These are phyloP conservation scores for Golovinomyces cichoracearum DNA, from an alignment of 2,329 filamentous ascomycete genomes.

Conservation along the genomic window DNA sequence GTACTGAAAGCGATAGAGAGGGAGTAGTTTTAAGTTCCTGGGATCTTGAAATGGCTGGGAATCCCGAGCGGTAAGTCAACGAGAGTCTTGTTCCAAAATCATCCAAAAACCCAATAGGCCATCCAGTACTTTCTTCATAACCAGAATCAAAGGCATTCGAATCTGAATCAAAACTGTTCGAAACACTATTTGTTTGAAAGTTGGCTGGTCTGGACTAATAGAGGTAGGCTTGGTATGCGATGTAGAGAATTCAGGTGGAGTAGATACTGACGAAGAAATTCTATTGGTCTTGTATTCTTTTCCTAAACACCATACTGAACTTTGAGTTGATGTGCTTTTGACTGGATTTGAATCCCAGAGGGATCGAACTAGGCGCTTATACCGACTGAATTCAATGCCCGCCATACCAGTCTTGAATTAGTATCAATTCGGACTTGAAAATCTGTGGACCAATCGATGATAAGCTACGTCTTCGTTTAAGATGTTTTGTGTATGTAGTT, in stretches of 20 bases:
- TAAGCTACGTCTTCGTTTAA: too few species aligned
- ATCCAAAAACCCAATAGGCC: conserved; percentile 64
- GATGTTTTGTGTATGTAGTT: too few species aligned
- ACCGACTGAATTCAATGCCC: conserved; percentile 48
- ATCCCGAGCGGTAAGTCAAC: conserved; percentile 88
- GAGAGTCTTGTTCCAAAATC: conserved; percentile 86
- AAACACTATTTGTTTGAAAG: conserved; percentile 14
- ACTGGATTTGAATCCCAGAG: conserved; percentile 77
- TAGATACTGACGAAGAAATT: background rate
- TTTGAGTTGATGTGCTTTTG: conserved; percentile 42
- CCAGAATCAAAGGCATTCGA: conserved; percentile 8
- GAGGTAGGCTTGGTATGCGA: conserved; percentile 1
- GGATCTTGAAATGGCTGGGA: conserved; percentile 56
- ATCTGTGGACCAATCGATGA: background rate
- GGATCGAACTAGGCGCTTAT: conserved; percentile 64
- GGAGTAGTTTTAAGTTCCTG: conserved; percentile 43
- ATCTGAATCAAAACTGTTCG: conserved; percentile 12
- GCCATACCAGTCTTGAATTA: conserved; percentile 19
- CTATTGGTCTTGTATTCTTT: conserved; percentile 22
- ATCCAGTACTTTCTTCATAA: conserved; percentile 24
- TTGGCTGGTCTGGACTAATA: conserved; percentile 6
- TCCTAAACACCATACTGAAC: conserved; percentile 66
- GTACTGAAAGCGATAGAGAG: conserved; percentile 57
- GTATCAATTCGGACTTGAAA: conserved; percentile 18
- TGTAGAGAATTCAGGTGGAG: background rate